Conservation (phyloP, 2,329 filamentous ascomycete genomes). For the Phialemoniopsis sp. region DNA sequence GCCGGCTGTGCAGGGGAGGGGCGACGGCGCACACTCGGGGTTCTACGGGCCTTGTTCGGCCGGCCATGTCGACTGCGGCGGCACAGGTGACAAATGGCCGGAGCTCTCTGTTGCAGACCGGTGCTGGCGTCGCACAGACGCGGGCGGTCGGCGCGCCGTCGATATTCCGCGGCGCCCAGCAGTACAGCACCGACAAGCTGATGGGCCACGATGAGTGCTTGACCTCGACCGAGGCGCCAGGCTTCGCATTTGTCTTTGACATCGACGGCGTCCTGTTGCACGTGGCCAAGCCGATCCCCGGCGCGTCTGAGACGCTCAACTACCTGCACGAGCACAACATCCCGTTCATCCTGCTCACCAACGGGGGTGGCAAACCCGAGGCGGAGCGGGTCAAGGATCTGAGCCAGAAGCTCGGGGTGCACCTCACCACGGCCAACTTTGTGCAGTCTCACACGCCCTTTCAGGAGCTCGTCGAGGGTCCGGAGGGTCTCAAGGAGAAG, state of each 20-base stretch:
- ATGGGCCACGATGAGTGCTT: too few species aligned
- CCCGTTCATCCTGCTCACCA: slow-evolving; percentile 92
- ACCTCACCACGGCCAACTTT: slow-evolving; percentile 65
- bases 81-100: too few species aligned
- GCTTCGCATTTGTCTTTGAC: neutral
- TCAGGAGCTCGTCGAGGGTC: slow-evolving; percentile 61
- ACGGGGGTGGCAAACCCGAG: slow-evolving; percentile 87
- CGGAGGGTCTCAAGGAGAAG: slow-evolving; percentile 50
- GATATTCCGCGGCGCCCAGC: too few species aligned
- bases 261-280: slow-evolving; percentile 96
- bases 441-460: slow-evolving; percentile 93
- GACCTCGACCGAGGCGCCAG: too few species aligned
- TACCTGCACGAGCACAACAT: slow-evolving; percentile 72
- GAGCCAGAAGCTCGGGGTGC: slow-evolving; percentile 57
- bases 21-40: too few species aligned
- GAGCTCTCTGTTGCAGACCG: too few species aligned
- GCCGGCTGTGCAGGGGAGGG: too few species aligned
- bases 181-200: too few species aligned
- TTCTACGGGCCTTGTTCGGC: too few species aligned
- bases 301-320: slow-evolving; percentile 68
- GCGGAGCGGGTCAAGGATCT: slow-evolving; percentile 67
- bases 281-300: slow-evolving; percentile 72
- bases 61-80: too few species aligned
- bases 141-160: too few species aligned
- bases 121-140: too few species aligned